A percentile compares a stretch with the other conserved stretches of the same genome.
Evolutionary conservation across 2,329 filamentous ascomycete genomes (phyloP).

Genomic region (Botryotinia convoluta): DNA sequence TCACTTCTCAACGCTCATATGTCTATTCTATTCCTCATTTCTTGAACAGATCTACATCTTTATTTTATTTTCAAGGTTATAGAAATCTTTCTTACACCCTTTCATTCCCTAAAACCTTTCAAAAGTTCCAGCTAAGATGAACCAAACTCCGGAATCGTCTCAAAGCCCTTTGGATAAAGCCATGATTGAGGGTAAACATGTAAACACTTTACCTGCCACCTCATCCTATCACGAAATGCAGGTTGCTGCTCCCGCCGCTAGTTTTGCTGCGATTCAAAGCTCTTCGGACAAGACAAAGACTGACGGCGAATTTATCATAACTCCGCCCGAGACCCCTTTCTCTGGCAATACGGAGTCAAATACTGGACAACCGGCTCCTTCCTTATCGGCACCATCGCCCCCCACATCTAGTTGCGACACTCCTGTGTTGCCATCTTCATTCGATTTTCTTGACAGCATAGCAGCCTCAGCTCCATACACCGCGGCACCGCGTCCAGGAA

Average conservation of each 20-base stretch:
- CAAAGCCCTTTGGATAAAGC: background rate
- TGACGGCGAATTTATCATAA: background rate
- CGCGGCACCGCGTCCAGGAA: background rate
- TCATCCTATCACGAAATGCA: background rate
- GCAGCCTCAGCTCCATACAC: background rate
- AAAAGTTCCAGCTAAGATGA: background rate
- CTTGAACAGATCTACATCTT: background rate
- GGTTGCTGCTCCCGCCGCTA: background rate
- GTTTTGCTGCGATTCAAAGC: background rate
- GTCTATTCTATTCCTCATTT: background rate
- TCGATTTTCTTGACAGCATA: background rate
- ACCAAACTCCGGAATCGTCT: background rate
- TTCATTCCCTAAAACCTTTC: background rate
- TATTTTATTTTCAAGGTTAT: background rate
- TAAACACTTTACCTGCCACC: background rate
- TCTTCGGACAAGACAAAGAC: background rate
- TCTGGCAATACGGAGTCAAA: background rate
- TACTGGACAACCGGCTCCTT: background rate
- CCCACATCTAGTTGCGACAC: background rate
- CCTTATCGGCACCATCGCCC: background rate
- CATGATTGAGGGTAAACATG: rapidly evolving
- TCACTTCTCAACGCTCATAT: background rate
- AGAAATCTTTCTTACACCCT: background rate
- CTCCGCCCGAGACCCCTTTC: background rate
- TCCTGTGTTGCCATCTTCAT: background rate